Evolutionary conservation across 2,329 filamentous ascomycete species (phyloP).

Genomic region (Beauveria sp.): DNA sequence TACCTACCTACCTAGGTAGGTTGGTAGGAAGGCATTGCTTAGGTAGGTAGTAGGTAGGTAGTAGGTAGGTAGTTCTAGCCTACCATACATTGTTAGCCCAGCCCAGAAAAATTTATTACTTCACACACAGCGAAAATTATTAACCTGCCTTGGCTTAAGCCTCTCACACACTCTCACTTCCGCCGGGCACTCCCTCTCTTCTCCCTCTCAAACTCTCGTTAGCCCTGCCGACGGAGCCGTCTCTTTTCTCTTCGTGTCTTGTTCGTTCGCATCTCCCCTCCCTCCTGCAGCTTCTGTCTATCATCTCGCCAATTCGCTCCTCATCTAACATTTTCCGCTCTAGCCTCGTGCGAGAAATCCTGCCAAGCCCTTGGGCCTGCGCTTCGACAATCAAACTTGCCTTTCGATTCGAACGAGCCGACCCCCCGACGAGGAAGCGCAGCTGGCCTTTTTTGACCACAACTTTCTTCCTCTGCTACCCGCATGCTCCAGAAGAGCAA

Average conservation of each 20-base stretch:
- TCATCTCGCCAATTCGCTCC: neutral
- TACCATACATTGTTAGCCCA: slow-evolving; percentile 3
- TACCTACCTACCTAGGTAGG: neutral
- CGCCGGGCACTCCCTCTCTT: neutral
- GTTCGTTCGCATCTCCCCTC: neutral
- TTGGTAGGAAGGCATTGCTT: no score
- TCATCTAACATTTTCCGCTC: neutral
- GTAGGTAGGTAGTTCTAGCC: neutral
- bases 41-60: no score
- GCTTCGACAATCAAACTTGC: slow-evolving; percentile 1
- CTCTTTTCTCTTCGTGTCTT: neutral
- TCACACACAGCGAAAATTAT: slow-evolving; percentile 32
- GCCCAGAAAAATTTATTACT: slow-evolving; percentile 34
- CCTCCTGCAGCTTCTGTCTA: neutral
- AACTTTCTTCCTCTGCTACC: slow-evolving; percentile 3
- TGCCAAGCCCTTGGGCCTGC: neutral
- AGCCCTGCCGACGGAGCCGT: neutral
- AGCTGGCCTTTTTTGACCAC: neutral
- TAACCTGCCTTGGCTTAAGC: slow-evolving; percentile 7
- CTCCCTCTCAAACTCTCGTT: neutral
- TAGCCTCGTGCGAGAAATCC: neutral
- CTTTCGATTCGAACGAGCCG: slow-evolving; percentile 5
- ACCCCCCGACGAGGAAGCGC: slow-evolving; percentile 2
- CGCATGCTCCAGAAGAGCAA: neutral
- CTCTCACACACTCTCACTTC: neutral